Evolutionary conservation across 257 asterid genomes (phyloP), one percentile per base, ranked within the genome.

Genomic region (Capsicum chinense): DNA sequence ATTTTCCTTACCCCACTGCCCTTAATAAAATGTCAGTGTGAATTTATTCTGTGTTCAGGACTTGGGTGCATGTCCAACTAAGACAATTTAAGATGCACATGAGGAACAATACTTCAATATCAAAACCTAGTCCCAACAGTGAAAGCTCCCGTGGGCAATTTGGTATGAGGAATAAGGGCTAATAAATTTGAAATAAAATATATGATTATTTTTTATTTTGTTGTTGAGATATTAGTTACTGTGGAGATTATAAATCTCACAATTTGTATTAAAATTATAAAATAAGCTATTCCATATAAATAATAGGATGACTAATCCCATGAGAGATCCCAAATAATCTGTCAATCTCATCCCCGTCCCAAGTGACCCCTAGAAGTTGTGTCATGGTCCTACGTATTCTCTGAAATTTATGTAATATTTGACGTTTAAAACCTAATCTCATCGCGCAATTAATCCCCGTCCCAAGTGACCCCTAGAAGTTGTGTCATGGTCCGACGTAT

Each of bases 21-120:
- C 57, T 50, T 50, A 50, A 39, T 39, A 39, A 3, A 39, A 50
- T 74, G 44, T n/a, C 39, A 6, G 35, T 44, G 58, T 50, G 62
- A 48, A 74, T 74, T 74, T 19, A 74, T 73, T 48, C 21, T 74
- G 81, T 12, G 50, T 62, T 74, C 47, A 50, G 52, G 81, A 74
- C 62, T 50, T 69, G 5, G 80, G 59, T 74, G 62, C 39, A 26
- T 50, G 21, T 74, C 80, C 80, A 74, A 74, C 44, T 50, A 74
- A 12, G 80, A 21, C 81, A 13, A 50, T 74, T 74, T 74, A 74
- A 50, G 19, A 74, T 50, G 81, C 47, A 50, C 81, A 12, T 21
- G 47, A 74, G 16, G 35, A 74, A 11, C 7, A n/a, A 74, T 48
- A 19, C 19, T 48, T 73, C 60, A 48, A 6, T 48, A 47, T 73